Percentiles rank a stretch among this genome's conserved stretches.
phyloP scores from a whole-genome alignment of 192 early-diverging fungal species.

The Lobosporangium transversale region DNA sequence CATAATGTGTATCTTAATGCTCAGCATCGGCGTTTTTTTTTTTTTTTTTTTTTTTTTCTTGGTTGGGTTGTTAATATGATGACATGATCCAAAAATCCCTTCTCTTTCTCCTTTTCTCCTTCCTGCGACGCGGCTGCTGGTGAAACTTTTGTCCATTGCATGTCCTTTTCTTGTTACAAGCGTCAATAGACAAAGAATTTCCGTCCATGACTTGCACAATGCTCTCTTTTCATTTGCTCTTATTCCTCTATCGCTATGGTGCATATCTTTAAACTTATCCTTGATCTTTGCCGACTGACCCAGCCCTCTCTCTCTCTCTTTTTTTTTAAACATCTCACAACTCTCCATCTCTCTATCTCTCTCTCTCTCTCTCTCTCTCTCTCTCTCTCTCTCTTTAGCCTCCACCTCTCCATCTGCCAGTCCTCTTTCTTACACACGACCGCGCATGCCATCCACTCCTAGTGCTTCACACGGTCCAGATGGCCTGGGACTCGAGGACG shows the following conservation, averaged over 20 bases:
- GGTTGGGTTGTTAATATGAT: too few relatives aligned
- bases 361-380: neutral
- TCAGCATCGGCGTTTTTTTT: too few relatives aligned
- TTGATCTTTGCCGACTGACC: neutral
- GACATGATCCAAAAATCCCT: too few relatives aligned
- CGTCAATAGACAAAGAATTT: too few relatives aligned
- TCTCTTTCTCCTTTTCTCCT: too few relatives aligned
- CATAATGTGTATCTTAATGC: too few relatives aligned
- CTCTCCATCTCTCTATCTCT: neutral
- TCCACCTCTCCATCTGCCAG: neutral
- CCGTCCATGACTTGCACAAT: neutral
- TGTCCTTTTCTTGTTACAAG: too few relatives aligned
- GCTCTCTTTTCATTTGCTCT: neutral
- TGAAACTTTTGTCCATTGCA: too few relatives aligned
- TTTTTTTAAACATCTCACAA: too few relatives aligned
- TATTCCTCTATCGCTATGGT: neutral
- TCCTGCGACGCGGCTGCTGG: too few relatives aligned
- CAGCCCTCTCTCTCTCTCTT: neutral
- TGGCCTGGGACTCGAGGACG: conserved; percentile 6
- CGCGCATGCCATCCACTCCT: conserved; percentile 16
- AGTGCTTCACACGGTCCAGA: neutral
- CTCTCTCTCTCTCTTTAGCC: neutral
- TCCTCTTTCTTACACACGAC: neutral
- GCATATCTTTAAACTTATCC: neutral
- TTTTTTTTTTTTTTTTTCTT: too few relatives aligned